These are phyloP conservation scores for Hericium alpestre DNA, from an alignment of 768 basidiomycete genomes.

Conservation along the genomic window DNA sequence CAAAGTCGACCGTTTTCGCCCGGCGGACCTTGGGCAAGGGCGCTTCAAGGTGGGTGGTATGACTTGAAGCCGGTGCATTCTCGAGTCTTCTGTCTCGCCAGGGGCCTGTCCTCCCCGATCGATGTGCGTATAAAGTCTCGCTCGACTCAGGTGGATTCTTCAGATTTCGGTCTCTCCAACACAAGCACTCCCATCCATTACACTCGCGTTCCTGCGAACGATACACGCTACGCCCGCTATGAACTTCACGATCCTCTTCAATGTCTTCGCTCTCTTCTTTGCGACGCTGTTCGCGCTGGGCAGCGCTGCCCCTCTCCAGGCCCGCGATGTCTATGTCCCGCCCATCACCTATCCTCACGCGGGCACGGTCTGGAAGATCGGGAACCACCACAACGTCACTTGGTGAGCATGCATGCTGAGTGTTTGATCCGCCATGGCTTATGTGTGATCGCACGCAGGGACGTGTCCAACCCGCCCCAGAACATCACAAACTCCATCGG, in stretches of 20 bases:
- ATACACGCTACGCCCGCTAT: background rate
- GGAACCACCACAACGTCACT: slow-evolving; percentile 15
- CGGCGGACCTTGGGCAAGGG: too few species aligned
- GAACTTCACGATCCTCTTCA: background rate
- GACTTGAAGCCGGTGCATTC: too few species aligned
- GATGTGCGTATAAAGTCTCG: too few species aligned
- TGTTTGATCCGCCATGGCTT: background rate
- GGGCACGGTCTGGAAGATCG: slow-evolving; percentile 17
- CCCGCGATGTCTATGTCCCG: slow-evolving; percentile 20
- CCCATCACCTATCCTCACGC: slow-evolving; percentile 15
- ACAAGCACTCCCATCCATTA: background rate
- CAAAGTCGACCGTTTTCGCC: too few species aligned
- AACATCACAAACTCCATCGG: slow-evolving; percentile 17
- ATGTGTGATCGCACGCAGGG: background rate
- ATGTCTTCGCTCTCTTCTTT: background rate
- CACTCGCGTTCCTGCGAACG: background rate
- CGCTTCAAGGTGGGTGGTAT: too few species aligned
- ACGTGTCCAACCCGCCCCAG: background rate
- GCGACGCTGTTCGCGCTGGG: background rate
- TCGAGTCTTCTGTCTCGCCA: too few species aligned
- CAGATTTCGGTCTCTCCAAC: background rate
- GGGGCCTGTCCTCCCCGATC: too few species aligned
- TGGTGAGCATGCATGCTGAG: slow-evolving; percentile 17
- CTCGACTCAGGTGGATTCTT: background rate
- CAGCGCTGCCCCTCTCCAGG: background rate